A percentile compares a stretch with the other conserved stretches of the same genome.
Evolutionary conservation across 768 basidiomycete species (phyloP).

Genomic region (Trametes punicea): DNA sequence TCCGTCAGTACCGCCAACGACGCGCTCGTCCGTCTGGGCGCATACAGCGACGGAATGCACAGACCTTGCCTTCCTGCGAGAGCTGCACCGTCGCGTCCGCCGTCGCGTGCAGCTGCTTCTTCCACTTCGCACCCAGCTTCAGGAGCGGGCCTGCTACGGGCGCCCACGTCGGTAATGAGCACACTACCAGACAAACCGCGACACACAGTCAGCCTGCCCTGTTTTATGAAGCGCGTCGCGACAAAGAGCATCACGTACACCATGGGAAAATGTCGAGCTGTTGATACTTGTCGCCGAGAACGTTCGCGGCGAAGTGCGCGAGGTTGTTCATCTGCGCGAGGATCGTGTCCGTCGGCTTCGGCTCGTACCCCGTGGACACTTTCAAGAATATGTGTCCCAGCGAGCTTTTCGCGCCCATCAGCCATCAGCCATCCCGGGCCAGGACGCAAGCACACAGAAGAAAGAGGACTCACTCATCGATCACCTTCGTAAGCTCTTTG

Average conservation of each 20-base stretch:
- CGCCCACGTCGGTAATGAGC: slow-evolving; percentile 10
- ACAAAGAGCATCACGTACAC: neutral
- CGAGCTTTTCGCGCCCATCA: neutral
- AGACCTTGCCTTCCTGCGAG: slow-evolving; percentile 11
- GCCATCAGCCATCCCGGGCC: neutral
- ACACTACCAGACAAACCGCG: neutral
- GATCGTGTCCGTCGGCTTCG: slow-evolving; percentile 4
- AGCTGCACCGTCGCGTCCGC: slow-evolving; percentile 17
- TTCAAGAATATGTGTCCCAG: slow-evolving; percentile 15
- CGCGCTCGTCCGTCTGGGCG: neutral
- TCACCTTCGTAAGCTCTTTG: neutral
- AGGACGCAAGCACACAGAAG: no score
- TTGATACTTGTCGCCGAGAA: slow-evolving; percentile 19
- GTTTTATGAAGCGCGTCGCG: neutral
- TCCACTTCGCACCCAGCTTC: slow-evolving; percentile 16
- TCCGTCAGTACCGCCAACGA: no score
- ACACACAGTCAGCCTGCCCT: neutral
- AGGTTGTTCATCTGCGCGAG: slow-evolving; percentile 16
- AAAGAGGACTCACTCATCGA: slow-evolving; percentile 5
- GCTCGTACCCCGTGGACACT: slow-evolving; percentile 19
- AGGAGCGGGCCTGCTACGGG: slow-evolving; percentile 9
- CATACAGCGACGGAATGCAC: neutral
- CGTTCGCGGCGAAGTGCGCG: slow-evolving; percentile 20
- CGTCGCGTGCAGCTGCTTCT: slow-evolving; percentile 16
- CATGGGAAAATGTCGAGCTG: slow-evolving; percentile 14